Conservation (phyloP, 495 filamentous ascomycete genomes). For the Jackrogersella minutella region DNA sequence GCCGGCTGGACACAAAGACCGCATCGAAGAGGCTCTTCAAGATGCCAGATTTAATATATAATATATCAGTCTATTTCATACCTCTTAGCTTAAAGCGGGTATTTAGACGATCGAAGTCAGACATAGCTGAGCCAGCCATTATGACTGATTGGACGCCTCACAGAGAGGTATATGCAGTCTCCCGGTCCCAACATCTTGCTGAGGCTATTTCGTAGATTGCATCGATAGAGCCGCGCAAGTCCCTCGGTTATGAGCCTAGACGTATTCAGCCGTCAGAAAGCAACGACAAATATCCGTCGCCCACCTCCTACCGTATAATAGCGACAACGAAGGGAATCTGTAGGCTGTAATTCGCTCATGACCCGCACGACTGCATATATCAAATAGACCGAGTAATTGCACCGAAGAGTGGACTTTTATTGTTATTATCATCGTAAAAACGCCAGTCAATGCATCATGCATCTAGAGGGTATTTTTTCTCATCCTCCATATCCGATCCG, state of each 20-base stretch:
- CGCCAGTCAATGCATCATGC: conserved; percentile 31
- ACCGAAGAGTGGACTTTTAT: conserved; percentile 38
- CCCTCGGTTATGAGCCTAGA: conserved; percentile 22
- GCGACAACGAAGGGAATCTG: not conserved
- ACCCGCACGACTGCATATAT: conserved; percentile 3
- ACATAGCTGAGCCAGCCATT: conserved; percentile 19
- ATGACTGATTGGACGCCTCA: conserved; percentile 33
- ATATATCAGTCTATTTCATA: not conserved
- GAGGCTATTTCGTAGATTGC: conserved; percentile 20
- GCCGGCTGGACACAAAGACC: not conserved
- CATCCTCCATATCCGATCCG: conserved; percentile 35
- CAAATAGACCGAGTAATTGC: conserved; percentile 34
- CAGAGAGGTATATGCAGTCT: not conserved
- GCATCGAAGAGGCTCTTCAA: conserved; percentile 14
- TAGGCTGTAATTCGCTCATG: conserved; percentile 25
- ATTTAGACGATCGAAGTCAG: not conserved
- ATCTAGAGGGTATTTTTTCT: conserved; percentile 16
- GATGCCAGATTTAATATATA: not conserved
- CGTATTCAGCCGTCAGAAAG: conserved; percentile 36
- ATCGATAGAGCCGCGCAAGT: conserved; percentile 26
- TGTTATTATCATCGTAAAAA: conserved; percentile 24
- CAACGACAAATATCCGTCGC: conserved; percentile 28
- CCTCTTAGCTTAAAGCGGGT: not conserved
- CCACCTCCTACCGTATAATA: conserved; percentile 6
- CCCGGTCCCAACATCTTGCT: not conserved